Evolutionary conservation across 1,284 basidiomycete genomes (phyloP), one percentile per base, ranked within the genome.

Genomic region (Ustilago xerochloae): DNA sequence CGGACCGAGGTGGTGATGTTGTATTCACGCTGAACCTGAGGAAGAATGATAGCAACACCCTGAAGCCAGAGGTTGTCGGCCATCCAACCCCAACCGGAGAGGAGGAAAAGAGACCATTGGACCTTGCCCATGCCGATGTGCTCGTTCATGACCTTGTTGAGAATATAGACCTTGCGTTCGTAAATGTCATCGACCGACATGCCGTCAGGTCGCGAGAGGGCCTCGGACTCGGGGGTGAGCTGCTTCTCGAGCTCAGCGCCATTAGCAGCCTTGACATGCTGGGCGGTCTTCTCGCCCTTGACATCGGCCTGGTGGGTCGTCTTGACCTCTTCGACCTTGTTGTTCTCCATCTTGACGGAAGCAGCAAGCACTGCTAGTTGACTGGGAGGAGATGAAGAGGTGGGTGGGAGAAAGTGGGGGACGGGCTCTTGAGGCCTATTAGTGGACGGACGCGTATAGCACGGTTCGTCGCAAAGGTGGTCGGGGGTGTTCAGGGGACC

Each of bases 131-230:
- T 81, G 41, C 80, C 80, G 29, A 82, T 81, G 45, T 82, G 63
- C 35, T 84, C 81, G 65, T 81, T 82, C 65, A 84, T 79, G 36
- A 83, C 77, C 63, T 77, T 74, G 75, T 84, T 84, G 58, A 84
- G 60, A 43, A 84, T 79, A 59, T 78, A 83, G 45, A 80, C 78
- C 59, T 84, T 84, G 51, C 81, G 66, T 41, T 64, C 66, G 59
- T 83, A 83, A 32, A 79, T 62, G n/a, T 79, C 68, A 49, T 78
- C 79, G 33, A 82, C 69, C 3, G 76, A 77, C 29, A 46, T 38
- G 39, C 60, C 54, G 29, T 79, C 78, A 29, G 50, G 48, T 24
- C 63, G 68, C 13, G 52, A 43, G 26, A 63, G 18, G 5, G 12
- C 41, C 20, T 60, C 55, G 13, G 47, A 55, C 7, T 56, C 57